Evolutionary conservation across 176 grass and related monocot species (phyloP).

Genomic region (Carex cristatella): DNA sequence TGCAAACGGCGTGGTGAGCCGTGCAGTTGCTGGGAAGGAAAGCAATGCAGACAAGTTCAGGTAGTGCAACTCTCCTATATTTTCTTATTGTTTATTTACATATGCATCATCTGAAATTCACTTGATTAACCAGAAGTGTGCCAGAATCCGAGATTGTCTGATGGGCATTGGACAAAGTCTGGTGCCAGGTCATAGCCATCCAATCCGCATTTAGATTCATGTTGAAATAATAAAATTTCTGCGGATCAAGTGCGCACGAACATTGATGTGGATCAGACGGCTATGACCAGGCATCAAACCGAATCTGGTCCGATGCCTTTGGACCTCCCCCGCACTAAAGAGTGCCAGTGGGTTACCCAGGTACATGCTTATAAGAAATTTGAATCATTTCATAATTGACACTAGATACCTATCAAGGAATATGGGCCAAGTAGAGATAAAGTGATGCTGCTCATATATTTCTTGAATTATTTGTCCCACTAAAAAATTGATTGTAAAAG

Average conservation of each 20-base stretch:
- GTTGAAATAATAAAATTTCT: too few species aligned
- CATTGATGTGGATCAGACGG: too few species aligned
- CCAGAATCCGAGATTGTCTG: too few species aligned
- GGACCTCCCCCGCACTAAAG: background rate
- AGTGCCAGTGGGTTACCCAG: background rate
- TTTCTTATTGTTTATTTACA: background rate
- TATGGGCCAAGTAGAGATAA: background rate
- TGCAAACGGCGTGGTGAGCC: slow-evolving; percentile 44
- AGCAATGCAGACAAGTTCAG: slow-evolving; percentile 11
- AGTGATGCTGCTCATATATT: background rate
- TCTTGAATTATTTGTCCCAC: background rate
- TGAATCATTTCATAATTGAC: background rate
- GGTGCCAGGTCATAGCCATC: too few species aligned
- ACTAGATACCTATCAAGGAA: background rate
- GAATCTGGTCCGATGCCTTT: too few species aligned
- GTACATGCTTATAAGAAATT: background rate
- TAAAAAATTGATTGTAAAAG: background rate
- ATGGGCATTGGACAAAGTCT: too few species aligned
- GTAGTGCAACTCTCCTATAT: background rate
- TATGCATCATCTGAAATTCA: background rate
- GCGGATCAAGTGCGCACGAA: too few species aligned
- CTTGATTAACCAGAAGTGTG: background rate
- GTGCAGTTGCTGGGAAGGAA: slow-evolving; percentile 27
- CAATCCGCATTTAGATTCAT: too few species aligned
- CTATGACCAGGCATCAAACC: too few species aligned